These are phyloP conservation scores for Colletotrichum plurivorum DNA, from an alignment of 2,329 filamentous ascomycete species.

Conservation along the genomic window DNA sequence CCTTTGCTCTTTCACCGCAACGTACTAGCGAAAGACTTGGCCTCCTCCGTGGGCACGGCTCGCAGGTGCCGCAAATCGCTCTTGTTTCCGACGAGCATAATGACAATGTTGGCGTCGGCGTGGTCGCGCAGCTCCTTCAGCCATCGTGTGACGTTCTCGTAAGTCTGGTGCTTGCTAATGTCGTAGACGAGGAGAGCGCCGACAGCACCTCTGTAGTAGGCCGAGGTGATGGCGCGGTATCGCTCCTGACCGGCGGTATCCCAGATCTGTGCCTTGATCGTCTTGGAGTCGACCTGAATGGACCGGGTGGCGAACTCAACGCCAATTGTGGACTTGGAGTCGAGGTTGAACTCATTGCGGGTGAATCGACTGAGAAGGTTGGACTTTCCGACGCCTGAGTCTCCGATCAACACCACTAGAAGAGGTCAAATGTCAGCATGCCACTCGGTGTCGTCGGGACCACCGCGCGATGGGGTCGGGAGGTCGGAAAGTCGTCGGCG, in stretches of 20 bases:
- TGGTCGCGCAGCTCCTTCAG: constrained; percentile 98
- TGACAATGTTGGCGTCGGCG: constrained; percentile 98
- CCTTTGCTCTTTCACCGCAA: constrained; percentile 37
- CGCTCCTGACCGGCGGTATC: constrained; percentile 99
- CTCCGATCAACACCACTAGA: constrained; percentile 96
- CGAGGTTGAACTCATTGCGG: constrained; percentile 99
- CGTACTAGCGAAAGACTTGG: constrained; percentile 96
- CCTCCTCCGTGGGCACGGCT: constrained; percentile 97
- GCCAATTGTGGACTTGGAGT: constrained; percentile 99
- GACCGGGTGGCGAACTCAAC: constrained; percentile 99
- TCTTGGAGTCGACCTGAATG: constrained; percentile 99
- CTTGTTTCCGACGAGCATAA: constrained; percentile 99
- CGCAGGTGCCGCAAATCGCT: constrained; percentile 99
- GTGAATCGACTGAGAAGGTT: constrained; percentile 99
- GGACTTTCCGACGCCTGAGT: constrained; percentile 99
- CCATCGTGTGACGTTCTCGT: constrained; percentile 99
- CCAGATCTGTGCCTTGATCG: constrained; percentile 99
- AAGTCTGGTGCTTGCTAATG: constrained; percentile 99
- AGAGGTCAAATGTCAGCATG: constrained; percentile 48
- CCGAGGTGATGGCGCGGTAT: constrained; percentile 98
- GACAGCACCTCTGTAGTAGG: constrained; percentile 98
- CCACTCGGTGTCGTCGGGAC: constrained; percentile 5
- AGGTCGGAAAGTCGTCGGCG: constrained; percentile 46
- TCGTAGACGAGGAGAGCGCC: constrained; percentile 98
- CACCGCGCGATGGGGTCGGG: constrained; percentile 30